A percentile compares a stretch with the other conserved stretches of the same genome.
Conservation (phyloP, 2,329 filamentous ascomycete species). For the Mariannaea elegans region DNA sequence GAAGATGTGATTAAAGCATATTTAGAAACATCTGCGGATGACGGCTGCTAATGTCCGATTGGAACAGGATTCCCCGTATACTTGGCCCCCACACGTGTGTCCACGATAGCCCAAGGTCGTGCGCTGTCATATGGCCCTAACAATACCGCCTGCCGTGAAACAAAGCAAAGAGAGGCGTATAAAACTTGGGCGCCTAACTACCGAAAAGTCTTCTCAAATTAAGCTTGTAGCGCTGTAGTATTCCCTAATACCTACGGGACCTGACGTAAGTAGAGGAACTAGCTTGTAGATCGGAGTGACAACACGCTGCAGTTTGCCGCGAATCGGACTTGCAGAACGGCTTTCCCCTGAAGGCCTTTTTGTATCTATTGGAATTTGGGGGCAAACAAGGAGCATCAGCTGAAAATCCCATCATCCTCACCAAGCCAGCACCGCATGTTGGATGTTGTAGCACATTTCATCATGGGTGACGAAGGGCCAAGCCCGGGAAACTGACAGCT, state of each 20-base stretch:
- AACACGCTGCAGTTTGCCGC: slow-evolving; percentile 1
- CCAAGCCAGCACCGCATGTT: slow-evolving; percentile 22
- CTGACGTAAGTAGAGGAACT: slow-evolving; percentile 20
- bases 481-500: slow-evolving; percentile 31
- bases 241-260: slow-evolving; percentile 17
- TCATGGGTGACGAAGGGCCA: slow-evolving; percentile 1
- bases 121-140: slow-evolving; percentile 28
- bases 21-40: slow-evolving; percentile 21
- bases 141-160: slow-evolving; percentile 37
- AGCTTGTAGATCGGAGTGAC: slow-evolving; percentile 12
- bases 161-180: slow-evolving; percentile 26
- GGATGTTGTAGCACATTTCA: slow-evolving; percentile 28
- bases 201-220: not conserved
- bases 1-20: slow-evolving; percentile 16
- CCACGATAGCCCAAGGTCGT: slow-evolving; percentile 18
- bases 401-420: slow-evolving; percentile 16
- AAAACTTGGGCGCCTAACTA: slow-evolving; percentile 11
- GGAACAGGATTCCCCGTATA: slow-evolving; percentile 29
- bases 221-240: slow-evolving; percentile 8
- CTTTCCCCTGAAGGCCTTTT: not conserved
- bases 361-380: not conserved
- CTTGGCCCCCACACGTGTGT: slow-evolving; percentile 22
- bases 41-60: slow-evolving; percentile 19
- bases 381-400: slow-evolving; percentile 23
- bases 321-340: slow-evolving; percentile 14